phyloP scores from a whole-genome alignment of 192 early-diverging fungal genomes.

The Helicostylum pulchrum region DNA sequence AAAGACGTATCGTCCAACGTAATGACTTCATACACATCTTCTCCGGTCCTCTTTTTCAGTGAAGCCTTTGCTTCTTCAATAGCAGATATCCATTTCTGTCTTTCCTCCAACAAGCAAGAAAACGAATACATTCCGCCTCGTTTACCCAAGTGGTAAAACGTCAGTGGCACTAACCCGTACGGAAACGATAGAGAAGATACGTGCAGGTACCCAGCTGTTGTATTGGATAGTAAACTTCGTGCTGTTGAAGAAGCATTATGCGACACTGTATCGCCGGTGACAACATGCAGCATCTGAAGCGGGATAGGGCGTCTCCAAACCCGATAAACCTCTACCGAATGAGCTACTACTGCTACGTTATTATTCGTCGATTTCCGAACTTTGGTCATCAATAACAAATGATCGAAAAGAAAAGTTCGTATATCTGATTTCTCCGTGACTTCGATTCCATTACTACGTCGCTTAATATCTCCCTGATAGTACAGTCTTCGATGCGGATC shows the following conservation, averaged over 20 bases:
- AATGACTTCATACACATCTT: slow-evolving; percentile 51
- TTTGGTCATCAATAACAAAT: slow-evolving; percentile 76
- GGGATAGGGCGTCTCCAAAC: slow-evolving; percentile 75
- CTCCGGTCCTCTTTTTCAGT: slow-evolving; percentile 35
- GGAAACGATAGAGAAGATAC: slow-evolving; percentile 28
- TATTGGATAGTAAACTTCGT: neutral
- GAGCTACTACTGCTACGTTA: neutral
- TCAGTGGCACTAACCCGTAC: slow-evolving; percentile 2
- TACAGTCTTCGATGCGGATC: slow-evolving; percentile 72
- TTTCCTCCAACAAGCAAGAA: slow-evolving; percentile 62
- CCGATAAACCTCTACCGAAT: slow-evolving; percentile 54
- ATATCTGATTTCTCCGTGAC: slow-evolving; percentile 61
- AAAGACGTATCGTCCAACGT: slow-evolving; percentile 48
- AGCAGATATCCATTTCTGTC: slow-evolving; percentile 75
- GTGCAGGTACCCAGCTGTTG: slow-evolving; percentile 38
- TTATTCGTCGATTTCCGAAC: slow-evolving; percentile 48
- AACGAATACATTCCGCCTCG: slow-evolving; percentile 58
- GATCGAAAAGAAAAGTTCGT: slow-evolving; percentile 84
- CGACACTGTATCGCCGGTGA: neutral
- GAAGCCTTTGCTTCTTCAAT: slow-evolving; percentile 65
- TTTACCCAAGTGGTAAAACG: slow-evolving; percentile 27
- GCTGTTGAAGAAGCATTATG: neutral
- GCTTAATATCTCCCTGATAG: slow-evolving; percentile 74
- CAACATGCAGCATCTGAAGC: slow-evolving; percentile 65
- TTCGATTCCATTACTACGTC: slow-evolving; percentile 34